These are phyloP conservation scores for Rhytidiadelphus loreus DNA, from an alignment of 225 moss, liverwort and hornwort species.

Conservation along the genomic window DNA sequence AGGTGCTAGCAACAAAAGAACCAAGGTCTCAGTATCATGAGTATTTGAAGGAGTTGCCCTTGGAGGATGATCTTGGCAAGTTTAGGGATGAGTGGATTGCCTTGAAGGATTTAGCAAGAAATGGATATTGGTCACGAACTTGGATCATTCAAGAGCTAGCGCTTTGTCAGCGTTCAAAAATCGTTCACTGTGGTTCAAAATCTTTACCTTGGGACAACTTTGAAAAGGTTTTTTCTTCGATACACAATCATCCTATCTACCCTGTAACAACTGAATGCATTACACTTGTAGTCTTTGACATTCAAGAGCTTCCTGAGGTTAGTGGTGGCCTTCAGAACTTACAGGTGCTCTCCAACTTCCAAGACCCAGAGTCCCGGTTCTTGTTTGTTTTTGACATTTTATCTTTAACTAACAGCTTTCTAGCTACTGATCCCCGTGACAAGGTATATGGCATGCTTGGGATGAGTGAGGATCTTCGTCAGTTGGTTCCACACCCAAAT, in stretches of 20 bases:
- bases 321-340: rapidly evolving
- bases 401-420: not conserved
- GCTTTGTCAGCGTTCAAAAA: not conserved
- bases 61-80: not conserved
- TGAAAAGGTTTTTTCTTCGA: not conserved
- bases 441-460: not conserved
- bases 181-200: not conserved
- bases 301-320: not conserved
- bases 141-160: not conserved
- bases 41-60: not conserved
- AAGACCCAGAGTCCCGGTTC: too few species aligned
- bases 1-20: not conserved
- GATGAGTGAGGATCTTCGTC: not conserved
- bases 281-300: rapidly evolving
- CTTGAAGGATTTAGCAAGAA: not conserved
- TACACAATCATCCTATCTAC: too few species aligned
- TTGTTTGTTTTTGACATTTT: not conserved
- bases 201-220: not conserved
- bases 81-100: not conserved
- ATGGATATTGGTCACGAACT: not conserved
- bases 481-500: not conserved
- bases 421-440: not conserved
- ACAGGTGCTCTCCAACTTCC: not conserved
- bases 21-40: not conserved
- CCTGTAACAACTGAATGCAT: not conserved